These are phyloP conservation scores for Fremontodendron californicum DNA, from an alignment of 345 rosid species.

Conservation along the genomic window DNA sequence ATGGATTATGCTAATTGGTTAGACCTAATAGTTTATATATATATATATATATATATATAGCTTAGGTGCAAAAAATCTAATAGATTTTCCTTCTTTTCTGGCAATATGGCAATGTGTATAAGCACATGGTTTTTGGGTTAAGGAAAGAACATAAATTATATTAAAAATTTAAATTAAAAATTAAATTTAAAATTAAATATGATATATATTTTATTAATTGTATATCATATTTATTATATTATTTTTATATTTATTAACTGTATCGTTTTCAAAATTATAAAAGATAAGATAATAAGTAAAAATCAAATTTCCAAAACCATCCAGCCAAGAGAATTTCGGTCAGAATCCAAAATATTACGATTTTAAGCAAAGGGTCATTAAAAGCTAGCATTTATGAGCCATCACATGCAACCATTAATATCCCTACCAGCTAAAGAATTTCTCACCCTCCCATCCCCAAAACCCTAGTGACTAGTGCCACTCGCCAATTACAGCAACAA, in stretches of 20 bases:
- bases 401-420: constrained; percentile 58
- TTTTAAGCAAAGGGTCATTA: constrained; percentile 1
- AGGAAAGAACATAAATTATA: no score
- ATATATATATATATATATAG: not conserved
- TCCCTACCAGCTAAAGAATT: constrained; percentile 22
- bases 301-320: constrained; percentile 4
- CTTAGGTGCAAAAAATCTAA: not conserved
- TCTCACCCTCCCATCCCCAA: constrained; percentile 19
- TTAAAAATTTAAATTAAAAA: no score
- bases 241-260: no score
- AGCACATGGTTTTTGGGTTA: no score
- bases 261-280: no score
- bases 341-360: not conserved
- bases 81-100: not conserved
- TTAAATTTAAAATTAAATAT: no score
- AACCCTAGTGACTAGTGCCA: constrained; percentile 11
- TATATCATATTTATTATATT: no score
- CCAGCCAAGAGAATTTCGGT: constrained; percentile 3
- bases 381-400: constrained; percentile 47
- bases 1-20: not conserved
- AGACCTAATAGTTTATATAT: not conserved
- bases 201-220: no score
- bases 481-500: not conserved
- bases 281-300: no score
- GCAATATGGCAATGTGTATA: no score